Conservation (phyloP, 176 grass and related monocot species). For the Oryza brachyantha region DNA sequence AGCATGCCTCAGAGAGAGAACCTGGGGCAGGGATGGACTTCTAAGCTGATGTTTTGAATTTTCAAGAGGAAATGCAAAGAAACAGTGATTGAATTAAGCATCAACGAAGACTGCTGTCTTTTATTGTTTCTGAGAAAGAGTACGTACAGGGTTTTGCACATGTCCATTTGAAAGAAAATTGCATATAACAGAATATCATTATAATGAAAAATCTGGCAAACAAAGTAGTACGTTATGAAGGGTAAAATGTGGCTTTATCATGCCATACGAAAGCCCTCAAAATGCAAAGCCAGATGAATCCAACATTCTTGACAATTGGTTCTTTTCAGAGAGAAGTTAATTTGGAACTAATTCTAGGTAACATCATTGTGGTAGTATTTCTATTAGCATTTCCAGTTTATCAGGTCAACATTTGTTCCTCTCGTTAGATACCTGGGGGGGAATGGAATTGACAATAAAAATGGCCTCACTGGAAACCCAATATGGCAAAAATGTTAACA, state of each 20-base stretch:
- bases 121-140: neutral
- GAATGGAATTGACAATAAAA: conserved; percentile 45
- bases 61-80: neutral
- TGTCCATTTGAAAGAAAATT: neutral
- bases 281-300: neutral
- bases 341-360: neutral
- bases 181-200: neutral
- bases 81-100: neutral
- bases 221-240: neutral
- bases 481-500: conserved; percentile 45
- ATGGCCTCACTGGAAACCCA: conserved; percentile 66
- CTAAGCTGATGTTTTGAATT: conserved; percentile 5
- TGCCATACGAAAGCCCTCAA: conserved; percentile 14
- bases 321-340: neutral
- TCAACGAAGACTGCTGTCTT: neutral
- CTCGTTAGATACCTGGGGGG: conserved; percentile 29
- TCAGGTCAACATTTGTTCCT: neutral
- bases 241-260: neutral
- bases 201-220: conserved; percentile 1
- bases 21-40: neutral
- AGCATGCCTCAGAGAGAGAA: neutral
- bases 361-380: neutral
- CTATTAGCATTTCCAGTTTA: neutral
- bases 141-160: neutral
- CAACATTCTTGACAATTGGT: neutral